Conservation (phyloP, 306 rosid species). For the Senna siamea region DNA sequence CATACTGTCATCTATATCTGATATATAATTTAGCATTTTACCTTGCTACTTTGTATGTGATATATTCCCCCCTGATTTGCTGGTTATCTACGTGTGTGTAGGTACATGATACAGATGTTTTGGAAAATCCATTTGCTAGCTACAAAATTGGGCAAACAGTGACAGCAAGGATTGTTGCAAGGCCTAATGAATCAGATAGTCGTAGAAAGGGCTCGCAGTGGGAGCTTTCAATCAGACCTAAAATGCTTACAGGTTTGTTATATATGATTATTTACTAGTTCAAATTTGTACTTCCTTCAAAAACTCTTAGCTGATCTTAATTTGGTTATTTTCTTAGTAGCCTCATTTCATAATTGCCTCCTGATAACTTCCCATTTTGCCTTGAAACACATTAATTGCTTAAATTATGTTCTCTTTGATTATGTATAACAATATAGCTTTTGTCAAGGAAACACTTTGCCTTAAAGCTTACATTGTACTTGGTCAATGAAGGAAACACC, state of each 20-base stretch:
- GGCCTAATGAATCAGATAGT: constrained; percentile 57
- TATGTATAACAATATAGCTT: not conserved
- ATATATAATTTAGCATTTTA: constrained; percentile 19
- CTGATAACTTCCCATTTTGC: not conserved
- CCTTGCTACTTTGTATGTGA: constrained; percentile 3
- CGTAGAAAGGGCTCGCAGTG: constrained; percentile 57
- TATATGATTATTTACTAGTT: constrained; percentile 1
- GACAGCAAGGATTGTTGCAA: constrained; percentile 71
- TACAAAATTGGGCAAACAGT: constrained; percentile 82
- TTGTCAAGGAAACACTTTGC: not conserved
- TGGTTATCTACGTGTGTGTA: constrained; percentile 44
- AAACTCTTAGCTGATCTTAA: not conserved
- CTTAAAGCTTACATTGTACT: not conserved
- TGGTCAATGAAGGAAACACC: no score
- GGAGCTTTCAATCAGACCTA: constrained; percentile 80
- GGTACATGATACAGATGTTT: constrained; percentile 59
- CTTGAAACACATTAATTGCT: not conserved
- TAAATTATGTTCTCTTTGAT: not conserved
- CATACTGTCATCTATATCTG: constrained; percentile 17
- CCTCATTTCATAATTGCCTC: not conserved
- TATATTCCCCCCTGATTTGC: constrained; percentile 7
- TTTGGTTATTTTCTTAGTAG: not conserved
- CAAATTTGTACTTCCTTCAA: not conserved
- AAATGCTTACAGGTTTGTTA: constrained; percentile 60
- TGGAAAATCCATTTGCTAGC: constrained; percentile 70